phyloP scores from a whole-genome alignment of 106 monocot genomes.

The Allium fistulosum region DNA sequence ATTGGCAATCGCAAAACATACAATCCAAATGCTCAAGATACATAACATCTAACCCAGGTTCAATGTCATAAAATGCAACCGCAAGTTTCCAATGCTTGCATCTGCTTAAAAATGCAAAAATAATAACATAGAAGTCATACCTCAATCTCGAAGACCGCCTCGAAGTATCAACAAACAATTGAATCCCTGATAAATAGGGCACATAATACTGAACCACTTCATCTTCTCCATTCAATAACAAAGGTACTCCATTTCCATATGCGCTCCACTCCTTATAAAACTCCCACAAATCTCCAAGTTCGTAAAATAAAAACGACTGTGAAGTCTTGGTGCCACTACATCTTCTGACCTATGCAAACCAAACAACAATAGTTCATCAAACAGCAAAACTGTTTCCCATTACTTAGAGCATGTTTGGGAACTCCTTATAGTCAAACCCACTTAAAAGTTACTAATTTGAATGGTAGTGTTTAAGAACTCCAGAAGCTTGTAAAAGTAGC shows the following conservation, averaged over 20 bases:
- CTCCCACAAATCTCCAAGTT: conserved; percentile 75
- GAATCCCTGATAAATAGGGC: conserved; percentile 43
- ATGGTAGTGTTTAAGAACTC: no score
- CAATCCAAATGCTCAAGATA: background rate
- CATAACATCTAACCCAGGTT: background rate
- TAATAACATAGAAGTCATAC: conserved; percentile 10
- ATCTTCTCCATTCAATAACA: conserved; percentile 32
- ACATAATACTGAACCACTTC: conserved; percentile 44
- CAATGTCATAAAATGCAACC: background rate
- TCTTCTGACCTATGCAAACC: conserved; percentile 7
- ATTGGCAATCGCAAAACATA: no score
- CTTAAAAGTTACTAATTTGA: no score
- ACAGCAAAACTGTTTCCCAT: no score
- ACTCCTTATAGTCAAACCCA: no score
- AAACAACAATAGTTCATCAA: no score
- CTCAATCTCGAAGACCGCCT: conserved; percentile 21
- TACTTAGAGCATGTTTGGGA: no score
- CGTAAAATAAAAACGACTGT: conserved; percentile 35
- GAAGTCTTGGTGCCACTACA: conserved; percentile 28
- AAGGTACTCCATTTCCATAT: conserved; percentile 43
- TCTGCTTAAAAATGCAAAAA: background rate
- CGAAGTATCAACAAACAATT: conserved; percentile 27
- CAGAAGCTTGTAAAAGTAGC: no score
- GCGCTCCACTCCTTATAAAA: conserved; percentile 66
- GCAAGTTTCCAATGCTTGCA: background rate